Base-by-base conservation (phyloP, 805 yeast genomes). In the Pichia cephalocereana region DNA sequence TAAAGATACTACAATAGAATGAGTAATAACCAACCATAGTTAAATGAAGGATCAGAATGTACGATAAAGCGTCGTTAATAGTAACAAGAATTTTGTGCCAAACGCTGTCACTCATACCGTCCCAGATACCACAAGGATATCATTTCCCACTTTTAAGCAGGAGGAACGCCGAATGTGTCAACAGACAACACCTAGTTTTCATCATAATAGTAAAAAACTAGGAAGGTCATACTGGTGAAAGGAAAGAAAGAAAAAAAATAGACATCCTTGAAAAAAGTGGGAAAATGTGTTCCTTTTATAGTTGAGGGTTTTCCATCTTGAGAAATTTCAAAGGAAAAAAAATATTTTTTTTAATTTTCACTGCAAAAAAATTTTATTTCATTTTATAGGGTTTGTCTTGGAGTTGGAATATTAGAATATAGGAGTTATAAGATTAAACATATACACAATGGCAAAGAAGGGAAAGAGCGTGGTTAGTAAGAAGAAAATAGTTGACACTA, bases 181-280 rank as follows among this genome's bases (percentile, higher is more conserved):
- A 62, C 55, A 62, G 61, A 59, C 65, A 60, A 57, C 77, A 80
- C 80, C 75, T 72, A 75, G 77, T 66, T 68, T 72, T 77, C 82
- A 77, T 77, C 82, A 77, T 75, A 56, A 68, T 64, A 59, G 70
- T 68, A 75, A 74, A 76, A 77, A 77, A 80, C 76, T 76, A 78
- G 82, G 79, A 77, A 80, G 82, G 75, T 71, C 79, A 75, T 75
- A 71, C 62, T 42, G 43, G 11, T 9, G 36, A 47, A 47, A 18
- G 43, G 23, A 64, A 62, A 61, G 60, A 49, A 54, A 4, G 7
- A 3, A 4, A n/a, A n/a, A n/a, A n/a, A n/a, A n/a, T n/a, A n/a
- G 17, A 36, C 2, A n/a, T 7, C 23, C 9, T 2, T 8, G 14
- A 17, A 2, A 2, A 5, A 19, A 37, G 28, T 8, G 28, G 18